Conservation (phyloP, 176 grass and related monocot genomes). For the Metroxylon sagu region DNA sequence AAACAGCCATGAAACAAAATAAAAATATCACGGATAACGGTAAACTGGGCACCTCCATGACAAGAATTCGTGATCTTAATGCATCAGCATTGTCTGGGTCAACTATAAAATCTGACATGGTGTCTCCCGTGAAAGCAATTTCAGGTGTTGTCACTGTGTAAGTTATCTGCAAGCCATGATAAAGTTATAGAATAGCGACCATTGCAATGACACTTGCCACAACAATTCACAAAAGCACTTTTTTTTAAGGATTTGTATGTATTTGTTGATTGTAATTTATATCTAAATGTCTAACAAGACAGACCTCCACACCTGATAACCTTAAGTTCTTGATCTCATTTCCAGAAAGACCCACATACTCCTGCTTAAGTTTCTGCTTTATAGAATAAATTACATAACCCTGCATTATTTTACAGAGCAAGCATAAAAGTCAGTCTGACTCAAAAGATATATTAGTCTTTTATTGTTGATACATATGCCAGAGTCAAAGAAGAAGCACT, state of each 20-base stretch:
- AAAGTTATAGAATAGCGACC: background rate
- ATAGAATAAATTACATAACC: conserved; percentile 74
- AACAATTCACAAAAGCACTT: too few relatives aligned
- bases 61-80: conserved; percentile 51
- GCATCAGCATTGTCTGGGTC: conserved; percentile 76
- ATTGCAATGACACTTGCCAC: too few relatives aligned
- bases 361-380: conserved; percentile 85
- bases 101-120: conserved; percentile 83
- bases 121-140: conserved; percentile 92
- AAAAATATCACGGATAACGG: too few relatives aligned
- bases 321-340: conserved; percentile 75
- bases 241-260: too few relatives aligned
- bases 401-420: conserved; percentile 25
- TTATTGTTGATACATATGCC: too few relatives aligned
- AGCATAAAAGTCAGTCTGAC: background rate
- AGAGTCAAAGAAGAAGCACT: too few relatives aligned
- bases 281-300: conserved; percentile 17
- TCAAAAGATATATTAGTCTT: background rate
- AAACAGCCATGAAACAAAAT: too few relatives aligned
- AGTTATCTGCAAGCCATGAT: conserved; percentile 39
- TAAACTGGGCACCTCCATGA: conserved; percentile 52
- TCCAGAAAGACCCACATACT: conserved; percentile 55
- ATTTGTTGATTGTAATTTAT: background rate
- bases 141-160: conserved; percentile 64
- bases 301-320: conserved; percentile 84